A percentile compares a stretch with the other conserved stretches of the same genome.
phyloP scores from a whole-genome alignment of 805 yeast genomes.

The Candida rishiriensis region DNA sequence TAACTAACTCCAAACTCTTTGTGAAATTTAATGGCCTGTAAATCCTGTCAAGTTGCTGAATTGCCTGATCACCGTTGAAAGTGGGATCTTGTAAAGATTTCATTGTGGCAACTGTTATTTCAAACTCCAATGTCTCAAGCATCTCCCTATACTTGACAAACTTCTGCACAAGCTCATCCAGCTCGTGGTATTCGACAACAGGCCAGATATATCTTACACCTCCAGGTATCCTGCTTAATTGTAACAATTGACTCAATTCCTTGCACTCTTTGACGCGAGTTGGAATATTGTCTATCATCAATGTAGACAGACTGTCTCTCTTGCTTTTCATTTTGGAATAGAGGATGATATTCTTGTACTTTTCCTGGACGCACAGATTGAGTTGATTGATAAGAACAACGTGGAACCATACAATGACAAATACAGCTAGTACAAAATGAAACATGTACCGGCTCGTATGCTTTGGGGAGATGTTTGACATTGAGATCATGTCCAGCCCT shows the following conservation, averaged over 20 bases:
- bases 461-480: constrained; percentile 59
- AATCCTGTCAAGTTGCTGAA: constrained; percentile 15
- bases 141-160: constrained; percentile 26
- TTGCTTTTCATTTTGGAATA: constrained; percentile 14
- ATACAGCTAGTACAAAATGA: constrained; percentile 57
- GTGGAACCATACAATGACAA: constrained; percentile 55
- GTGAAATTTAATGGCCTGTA: constrained; percentile 15
- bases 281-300: constrained; percentile 45
- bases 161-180: constrained; percentile 29
- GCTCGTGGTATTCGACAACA: constrained; percentile 39
- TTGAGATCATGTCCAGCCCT: constrained; percentile 67
- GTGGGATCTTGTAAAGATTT: constrained; percentile 6
- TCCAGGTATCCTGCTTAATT: constrained; percentile 40
- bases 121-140: constrained; percentile 38
- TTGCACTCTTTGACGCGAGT: constrained; percentile 23
- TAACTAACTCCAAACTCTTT: constrained; percentile 6
- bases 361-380: constrained; percentile 41
- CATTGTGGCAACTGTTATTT: constrained; percentile 29
- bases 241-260: constrained; percentile 28
- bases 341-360: constrained; percentile 39
- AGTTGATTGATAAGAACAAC: constrained; percentile 54
- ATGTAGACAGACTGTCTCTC: constrained; percentile 24
- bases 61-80: constrained; percentile 2
- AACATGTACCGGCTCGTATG: constrained; percentile 48
- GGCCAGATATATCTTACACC: constrained; percentile 59